Evolutionary conservation across 1,284 basidiomycete genomes (phyloP).

Genomic region (Ceratobasidium sp.): DNA sequence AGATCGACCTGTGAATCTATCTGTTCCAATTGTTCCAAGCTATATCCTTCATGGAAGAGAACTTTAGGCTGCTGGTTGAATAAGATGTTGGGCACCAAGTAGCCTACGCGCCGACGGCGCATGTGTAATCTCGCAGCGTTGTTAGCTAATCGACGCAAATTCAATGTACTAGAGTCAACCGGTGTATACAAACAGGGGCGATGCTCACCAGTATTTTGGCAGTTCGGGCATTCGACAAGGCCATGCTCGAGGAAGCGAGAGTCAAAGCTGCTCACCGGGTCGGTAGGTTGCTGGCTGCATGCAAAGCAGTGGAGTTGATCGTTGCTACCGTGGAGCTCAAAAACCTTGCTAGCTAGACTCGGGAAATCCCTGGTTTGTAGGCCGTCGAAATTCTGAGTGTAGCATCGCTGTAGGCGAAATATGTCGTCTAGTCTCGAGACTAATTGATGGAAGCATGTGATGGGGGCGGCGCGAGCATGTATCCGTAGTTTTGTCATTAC

Average conservation of each 20-base stretch:
- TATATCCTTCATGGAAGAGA: no score
- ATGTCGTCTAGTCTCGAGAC: neutral
- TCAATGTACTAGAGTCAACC: neutral
- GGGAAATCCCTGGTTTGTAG: slow-evolving; percentile 1
- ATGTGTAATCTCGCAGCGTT: neutral
- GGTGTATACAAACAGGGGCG: neutral
- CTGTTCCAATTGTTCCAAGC: neutral
- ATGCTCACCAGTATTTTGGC: neutral
- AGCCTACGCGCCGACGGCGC: neutral
- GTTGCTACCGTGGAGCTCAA: neutral
- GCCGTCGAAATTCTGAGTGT: neutral
- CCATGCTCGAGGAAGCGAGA: neutral
- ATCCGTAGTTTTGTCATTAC: neutral
- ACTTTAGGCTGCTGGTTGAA: neutral
- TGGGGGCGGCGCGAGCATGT: neutral
- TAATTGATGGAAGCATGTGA: neutral
- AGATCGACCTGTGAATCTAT: neutral
- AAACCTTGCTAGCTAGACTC: neutral
- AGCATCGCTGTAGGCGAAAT: neutral
- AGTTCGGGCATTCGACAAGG: neutral
- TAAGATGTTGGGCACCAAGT: neutral
- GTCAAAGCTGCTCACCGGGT: neutral
- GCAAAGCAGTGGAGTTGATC: neutral
- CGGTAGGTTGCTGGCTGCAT: neutral
- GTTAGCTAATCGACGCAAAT: neutral